A percentile compares a stretch with the other conserved stretches of the same genome.
Evolutionary conservation across 2,329 filamentous ascomycete genomes (phyloP).

Genomic region (Harringtonia aguacate): DNA sequence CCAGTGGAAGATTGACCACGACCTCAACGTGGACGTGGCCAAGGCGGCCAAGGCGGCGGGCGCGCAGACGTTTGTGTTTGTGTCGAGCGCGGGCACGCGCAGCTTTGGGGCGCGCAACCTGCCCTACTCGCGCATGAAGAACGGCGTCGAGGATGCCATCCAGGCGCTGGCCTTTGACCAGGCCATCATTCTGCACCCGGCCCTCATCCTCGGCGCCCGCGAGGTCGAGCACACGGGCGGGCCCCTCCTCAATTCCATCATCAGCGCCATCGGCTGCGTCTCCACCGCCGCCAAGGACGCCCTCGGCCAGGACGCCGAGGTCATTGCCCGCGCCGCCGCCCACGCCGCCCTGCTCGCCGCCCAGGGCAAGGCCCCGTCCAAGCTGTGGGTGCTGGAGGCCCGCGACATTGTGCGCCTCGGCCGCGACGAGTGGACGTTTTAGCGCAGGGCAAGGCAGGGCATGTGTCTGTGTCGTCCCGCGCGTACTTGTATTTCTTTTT

Average conservation of each 20-base stretch:
- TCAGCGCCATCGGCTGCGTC: constrained; percentile 42
- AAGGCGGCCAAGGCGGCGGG: constrained; percentile 63
- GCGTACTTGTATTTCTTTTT: background rate
- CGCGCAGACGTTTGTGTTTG: constrained; percentile 64
- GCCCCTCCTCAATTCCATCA: constrained; percentile 41
- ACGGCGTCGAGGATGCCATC: constrained; percentile 72
- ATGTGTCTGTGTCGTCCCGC: background rate
- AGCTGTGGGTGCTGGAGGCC: constrained; percentile 49
- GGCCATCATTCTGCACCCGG: constrained; percentile 64
- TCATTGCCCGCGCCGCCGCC: constrained; percentile 60
- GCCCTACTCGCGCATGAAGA: constrained; percentile 63
- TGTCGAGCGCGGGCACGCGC: constrained; percentile 48
- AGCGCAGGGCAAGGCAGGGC: background rate
- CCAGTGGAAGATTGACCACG: constrained; percentile 82
- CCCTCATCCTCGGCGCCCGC: constrained; percentile 62
- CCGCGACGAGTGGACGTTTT: constrained; percentile 40
- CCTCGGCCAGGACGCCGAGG: constrained; percentile 62
- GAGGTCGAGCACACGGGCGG: constrained; percentile 51
- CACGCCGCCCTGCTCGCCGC: constrained; percentile 46
- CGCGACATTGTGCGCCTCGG: constrained; percentile 57
- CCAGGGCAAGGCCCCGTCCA: constrained; percentile 47
- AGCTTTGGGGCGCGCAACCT: constrained; percentile 29
- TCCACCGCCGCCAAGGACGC: constrained; percentile 47
- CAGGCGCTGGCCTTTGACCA: constrained; percentile 64
- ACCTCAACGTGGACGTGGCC: constrained; percentile 72